phyloP scores from a whole-genome alignment of 2,329 filamentous ascomycete genomes.

The Fusarium sp. region DNA sequence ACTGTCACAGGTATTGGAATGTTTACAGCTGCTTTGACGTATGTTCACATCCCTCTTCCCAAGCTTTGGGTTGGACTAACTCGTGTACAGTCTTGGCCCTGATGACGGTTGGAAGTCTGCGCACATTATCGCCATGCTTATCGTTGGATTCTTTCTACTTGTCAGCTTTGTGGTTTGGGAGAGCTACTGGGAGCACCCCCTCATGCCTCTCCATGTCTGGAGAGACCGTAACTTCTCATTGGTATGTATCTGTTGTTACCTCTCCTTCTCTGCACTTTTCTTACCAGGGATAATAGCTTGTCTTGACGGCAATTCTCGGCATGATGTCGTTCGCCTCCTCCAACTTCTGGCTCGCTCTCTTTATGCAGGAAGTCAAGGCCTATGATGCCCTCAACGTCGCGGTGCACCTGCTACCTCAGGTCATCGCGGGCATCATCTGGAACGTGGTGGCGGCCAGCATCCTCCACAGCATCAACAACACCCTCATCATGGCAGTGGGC shows the following conservation, averaged over 20 bases:
- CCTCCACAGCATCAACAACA: conserved; percentile 73
- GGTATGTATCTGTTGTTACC: conserved; percentile 51
- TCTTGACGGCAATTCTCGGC: conserved; percentile 67
- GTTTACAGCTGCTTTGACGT: conserved; percentile 72
- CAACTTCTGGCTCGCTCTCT: conserved; percentile 73
- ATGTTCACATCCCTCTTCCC: conserved; percentile 42
- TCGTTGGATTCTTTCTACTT: conserved; percentile 69
- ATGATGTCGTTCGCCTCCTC: conserved; percentile 72
- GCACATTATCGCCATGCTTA: conserved; percentile 71
- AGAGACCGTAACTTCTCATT: conserved; percentile 73
- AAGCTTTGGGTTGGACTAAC: conserved; percentile 9
- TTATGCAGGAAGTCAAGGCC: conserved; percentile 68
- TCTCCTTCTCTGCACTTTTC: background rate
- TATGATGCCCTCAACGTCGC: conserved; percentile 69
- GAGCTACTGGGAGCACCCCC: conserved; percentile 58
- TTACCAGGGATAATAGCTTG: conserved; percentile 54
- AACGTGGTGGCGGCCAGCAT: conserved; percentile 72
- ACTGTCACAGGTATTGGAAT: conserved; percentile 74
- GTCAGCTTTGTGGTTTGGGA: conserved; percentile 73
- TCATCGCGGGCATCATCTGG: conserved; percentile 70
- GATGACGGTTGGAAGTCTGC: conserved; percentile 70
- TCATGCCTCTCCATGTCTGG: conserved; percentile 68
- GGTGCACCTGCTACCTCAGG: conserved; percentile 73
- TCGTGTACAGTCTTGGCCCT: conserved; percentile 64
- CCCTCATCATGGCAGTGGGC: conserved; percentile 65